A percentile compares a stretch with the other conserved stretches of the same genome.
Evolutionary conservation across 2,329 filamentous ascomycete genomes (phyloP).

Genomic region (Colletotrichum orchidophilum): DNA sequence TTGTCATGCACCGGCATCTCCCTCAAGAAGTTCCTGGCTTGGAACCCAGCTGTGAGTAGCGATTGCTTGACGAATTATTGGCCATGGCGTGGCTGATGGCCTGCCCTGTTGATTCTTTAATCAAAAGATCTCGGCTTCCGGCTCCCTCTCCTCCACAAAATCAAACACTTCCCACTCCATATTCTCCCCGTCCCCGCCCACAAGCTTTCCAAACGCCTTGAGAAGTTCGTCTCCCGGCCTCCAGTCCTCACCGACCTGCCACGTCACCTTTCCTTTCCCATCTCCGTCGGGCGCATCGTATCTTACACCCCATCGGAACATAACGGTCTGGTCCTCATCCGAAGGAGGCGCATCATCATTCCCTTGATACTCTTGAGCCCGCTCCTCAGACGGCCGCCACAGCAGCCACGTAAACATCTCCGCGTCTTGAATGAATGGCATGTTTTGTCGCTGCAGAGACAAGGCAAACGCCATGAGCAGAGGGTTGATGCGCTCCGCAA

Average conservation of each 20-base stretch:
- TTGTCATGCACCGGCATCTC: too few species aligned
- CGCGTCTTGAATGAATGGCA: constrained; percentile 36
- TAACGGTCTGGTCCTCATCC: neutral
- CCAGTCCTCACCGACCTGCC: neutral
- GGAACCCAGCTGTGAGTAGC: too few species aligned
- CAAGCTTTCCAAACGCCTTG: neutral
- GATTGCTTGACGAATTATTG: too few species aligned
- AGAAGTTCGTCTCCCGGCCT: neutral
- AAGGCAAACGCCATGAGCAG: constrained; percentile 36
- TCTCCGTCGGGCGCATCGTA: neutral
- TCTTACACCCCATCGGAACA: constrained; percentile 6
- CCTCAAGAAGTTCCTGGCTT: too few species aligned
- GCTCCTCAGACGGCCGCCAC: constrained; percentile 35
- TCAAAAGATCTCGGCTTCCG: neutral
- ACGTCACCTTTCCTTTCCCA: neutral
- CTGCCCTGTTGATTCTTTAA: too few species aligned
- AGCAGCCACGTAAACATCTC: constrained; percentile 36
- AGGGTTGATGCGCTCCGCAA: constrained; percentile 33
- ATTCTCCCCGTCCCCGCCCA: neutral
- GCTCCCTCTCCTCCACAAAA: neutral
- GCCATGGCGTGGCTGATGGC: too few species aligned
- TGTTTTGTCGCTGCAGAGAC: constrained; percentile 30
- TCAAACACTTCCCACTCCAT: constrained; percentile 2
- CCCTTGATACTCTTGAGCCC: constrained; percentile 24
- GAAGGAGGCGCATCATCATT: neutral